phyloP scores from a whole-genome alignment of 768 basidiomycete species.

The Lactarius quietus region DNA sequence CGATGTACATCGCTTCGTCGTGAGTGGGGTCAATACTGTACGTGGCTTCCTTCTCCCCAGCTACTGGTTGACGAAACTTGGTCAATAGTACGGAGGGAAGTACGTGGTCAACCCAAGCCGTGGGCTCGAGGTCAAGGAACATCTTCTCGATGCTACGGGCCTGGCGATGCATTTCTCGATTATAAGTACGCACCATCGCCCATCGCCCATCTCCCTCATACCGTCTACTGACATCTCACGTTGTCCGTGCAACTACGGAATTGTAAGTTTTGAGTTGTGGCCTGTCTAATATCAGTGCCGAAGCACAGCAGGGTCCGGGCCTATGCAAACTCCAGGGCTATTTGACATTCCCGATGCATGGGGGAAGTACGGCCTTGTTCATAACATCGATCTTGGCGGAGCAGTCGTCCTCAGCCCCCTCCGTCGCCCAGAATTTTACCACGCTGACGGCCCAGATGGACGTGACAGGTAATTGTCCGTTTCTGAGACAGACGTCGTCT shows the following conservation, averaged over 20 bases:
- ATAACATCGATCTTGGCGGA: conserved; percentile 81
- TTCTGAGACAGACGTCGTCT: background rate
- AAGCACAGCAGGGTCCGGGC: conserved; percentile 61
- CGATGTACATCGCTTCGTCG: conserved; percentile 71
- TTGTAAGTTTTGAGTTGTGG: conserved; percentile 39
- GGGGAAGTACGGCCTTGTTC: conserved; percentile 77
- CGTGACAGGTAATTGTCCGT: conserved; percentile 46
- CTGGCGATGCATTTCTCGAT: conserved; percentile 88
- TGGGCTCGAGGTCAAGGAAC: conserved; percentile 85
- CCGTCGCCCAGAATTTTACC: conserved; percentile 73
- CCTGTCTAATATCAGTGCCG: background rate
- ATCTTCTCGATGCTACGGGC: conserved; percentile 83
- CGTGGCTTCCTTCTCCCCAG: conserved; percentile 25
- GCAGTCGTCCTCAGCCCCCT: conserved; percentile 75
- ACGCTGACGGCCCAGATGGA: conserved; percentile 63
- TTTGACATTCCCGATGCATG: conserved; percentile 59
- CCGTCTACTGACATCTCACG: background rate
- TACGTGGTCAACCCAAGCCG: conserved; percentile 83
- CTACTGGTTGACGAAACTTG: background rate
- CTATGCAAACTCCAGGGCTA: conserved; percentile 75
- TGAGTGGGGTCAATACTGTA: conserved; percentile 75
- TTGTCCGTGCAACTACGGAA: conserved; percentile 66
- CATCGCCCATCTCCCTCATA: too few relatives aligned
- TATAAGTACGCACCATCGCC: conserved; percentile 50
- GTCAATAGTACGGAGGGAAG: conserved; percentile 70